phyloP scores from a whole-genome alignment of 352 stramenopile species.

The Phytophthora sojae region DNA sequence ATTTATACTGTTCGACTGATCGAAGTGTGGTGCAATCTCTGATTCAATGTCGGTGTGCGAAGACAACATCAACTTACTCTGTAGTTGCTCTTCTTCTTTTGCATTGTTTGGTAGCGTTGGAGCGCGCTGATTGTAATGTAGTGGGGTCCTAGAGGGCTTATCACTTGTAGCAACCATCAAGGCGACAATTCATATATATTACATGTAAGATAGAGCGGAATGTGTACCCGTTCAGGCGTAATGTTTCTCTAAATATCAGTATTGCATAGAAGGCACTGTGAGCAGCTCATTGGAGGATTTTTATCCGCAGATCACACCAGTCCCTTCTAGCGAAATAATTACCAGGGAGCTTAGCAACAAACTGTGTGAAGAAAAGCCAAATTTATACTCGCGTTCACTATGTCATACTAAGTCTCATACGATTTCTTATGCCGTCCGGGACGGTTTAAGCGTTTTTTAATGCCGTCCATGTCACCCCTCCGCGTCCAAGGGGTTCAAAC shows the following conservation, averaged over 20 bases:
- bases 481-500: conserved; percentile 18
- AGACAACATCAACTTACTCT: no score
- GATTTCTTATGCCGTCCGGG: conserved; percentile 5
- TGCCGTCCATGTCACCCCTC: conserved; percentile 19
- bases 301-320: conserved; percentile 1
- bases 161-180: no score
- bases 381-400: not conserved
- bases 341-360: conserved; percentile 14
- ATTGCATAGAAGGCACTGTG: conserved; percentile 2
- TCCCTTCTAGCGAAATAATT: conserved; percentile 7
- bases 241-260: conserved; percentile 4
- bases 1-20: no score
- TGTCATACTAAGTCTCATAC: conserved; percentile 3
- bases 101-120: no score
- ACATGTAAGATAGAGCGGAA: not conserved
- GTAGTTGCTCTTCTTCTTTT: no score
- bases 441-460: conserved; percentile 14
- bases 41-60: no score
- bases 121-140: no score
- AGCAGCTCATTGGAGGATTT: conserved; percentile 2
- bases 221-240: not conserved
- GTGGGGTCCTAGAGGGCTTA: no score
- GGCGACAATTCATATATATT: no score
- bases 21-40: no score
- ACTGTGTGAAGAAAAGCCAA: not conserved